Evolutionary conservation across 164 flowering plant genomes (phyloP).

Genomic region (Chloranthus sessilifolius): DNA sequence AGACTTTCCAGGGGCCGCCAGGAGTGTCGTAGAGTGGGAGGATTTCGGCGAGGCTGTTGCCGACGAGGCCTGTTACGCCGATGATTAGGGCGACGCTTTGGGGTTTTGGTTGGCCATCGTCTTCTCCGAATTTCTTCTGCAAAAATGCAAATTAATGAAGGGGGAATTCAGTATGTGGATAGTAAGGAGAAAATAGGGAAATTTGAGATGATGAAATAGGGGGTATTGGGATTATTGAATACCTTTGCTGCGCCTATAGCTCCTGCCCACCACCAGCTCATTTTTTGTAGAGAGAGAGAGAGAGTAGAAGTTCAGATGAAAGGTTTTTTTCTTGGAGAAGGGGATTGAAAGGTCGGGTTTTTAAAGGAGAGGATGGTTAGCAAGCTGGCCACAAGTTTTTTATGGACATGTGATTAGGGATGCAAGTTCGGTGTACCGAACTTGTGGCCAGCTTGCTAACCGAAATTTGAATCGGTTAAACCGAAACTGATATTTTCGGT

Average conservation of each 20-base stretch:
- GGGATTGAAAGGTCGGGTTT: no score
- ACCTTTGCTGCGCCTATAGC: constrained; percentile 71
- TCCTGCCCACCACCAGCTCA: constrained; percentile 86
- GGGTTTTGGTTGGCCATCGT: constrained; percentile 29
- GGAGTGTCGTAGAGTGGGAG: constrained; percentile 80
- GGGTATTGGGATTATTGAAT: no score
- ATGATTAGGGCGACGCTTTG: constrained; percentile 61
- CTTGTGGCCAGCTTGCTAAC: no score
- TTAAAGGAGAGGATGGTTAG: no score
- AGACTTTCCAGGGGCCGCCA: constrained; percentile 89
- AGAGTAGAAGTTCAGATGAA: constrained; percentile 10
- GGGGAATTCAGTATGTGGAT: not conserved
- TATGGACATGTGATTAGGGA: no score
- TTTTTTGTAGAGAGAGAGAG: constrained; percentile 14
- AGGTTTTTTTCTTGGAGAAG: no score
- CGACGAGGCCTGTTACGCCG: constrained; percentile 83
- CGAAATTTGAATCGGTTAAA: no score
- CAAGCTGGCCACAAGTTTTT: no score
- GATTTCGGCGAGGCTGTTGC: constrained; percentile 82
- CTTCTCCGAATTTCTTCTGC: constrained; percentile 60
- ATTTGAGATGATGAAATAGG: not conserved
- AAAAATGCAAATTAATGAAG: constrained; percentile 1
- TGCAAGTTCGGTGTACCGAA: no score
- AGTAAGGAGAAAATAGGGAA: not conserved
- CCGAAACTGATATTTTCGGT: no score